Base-by-base conservation (phyloP, 768 basidiomycete genomes). In the Termitomyces sp. region DNA sequence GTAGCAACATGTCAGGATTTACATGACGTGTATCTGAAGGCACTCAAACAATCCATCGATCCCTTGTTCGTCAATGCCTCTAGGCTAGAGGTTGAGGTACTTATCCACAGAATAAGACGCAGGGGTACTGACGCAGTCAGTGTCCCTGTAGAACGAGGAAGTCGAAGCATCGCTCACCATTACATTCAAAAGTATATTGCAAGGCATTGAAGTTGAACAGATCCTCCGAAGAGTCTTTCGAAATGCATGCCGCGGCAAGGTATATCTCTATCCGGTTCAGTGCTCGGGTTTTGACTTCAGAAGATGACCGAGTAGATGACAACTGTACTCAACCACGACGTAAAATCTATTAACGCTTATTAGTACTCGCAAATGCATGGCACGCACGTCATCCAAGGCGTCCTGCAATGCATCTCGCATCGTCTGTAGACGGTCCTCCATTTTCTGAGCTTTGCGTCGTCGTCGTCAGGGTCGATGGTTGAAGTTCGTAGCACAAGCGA, bases 171-270 rank as follows among this genome's bases (percentile, higher is more conserved):
- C 16, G 66, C 88, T 59, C 63, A 92, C 92, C 76, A 66, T 94
- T 94, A 70, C 87, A 90, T 68, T 93, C 88, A 62, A 94, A 92
- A 0, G 83, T 83, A 62, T 88, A 83, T 67, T 94, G 92, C 43
- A 92, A 72, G 10, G 81, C 76, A 20, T 86, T 67, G 69, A 92
- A 89, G 47, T 72, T 70, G 38, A 77, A 74, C 61, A 84, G 74
- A 9, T 78, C 77, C 30, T 76, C 76, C 18, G 74, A 70, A 18
- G 76, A 66, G 24, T 76, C 70, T n/a, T 74, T 67, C 26, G 71
- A 64, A 41, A 79, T 73, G 56, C 79, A 76, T n/a, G 79, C 78
- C 54, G 69, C 54, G 3, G 83, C 86, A 32, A 85, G 71, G 32
- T 80, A 77, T 62, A 72, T 76, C 64, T 86, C 87, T 44, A 91